Percentiles rank a stretch among this genome's conserved stretches.
phyloP scores from a whole-genome alignment of 164 flowering plant species.

The Malania oleifera region DNA sequence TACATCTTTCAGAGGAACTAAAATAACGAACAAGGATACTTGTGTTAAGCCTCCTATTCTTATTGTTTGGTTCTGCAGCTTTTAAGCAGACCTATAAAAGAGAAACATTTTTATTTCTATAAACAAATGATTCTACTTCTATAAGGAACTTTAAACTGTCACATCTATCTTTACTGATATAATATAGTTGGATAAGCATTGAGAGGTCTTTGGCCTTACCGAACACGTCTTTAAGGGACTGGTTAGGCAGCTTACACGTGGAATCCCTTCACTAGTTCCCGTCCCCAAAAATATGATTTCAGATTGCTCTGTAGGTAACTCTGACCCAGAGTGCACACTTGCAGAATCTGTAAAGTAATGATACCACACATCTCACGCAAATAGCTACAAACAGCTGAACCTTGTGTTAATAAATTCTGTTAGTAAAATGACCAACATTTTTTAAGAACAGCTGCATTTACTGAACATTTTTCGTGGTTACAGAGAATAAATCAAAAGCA shows the following conservation, averaged over 20 bases:
- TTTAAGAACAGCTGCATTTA: no score
- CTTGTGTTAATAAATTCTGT: neutral
- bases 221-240: constrained; percentile 67
- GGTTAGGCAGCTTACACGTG: constrained; percentile 98
- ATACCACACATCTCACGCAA: constrained; percentile 7
- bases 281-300: constrained; percentile 91
- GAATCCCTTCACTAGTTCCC: constrained; percentile 99
- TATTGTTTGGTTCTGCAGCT: constrained; percentile 71
- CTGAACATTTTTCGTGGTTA: no score
- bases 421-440: neutral
- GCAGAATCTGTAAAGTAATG: constrained; percentile 33
- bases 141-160: neutral
- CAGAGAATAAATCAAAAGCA: no score
- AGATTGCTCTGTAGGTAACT: constrained; percentile 34
- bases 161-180: neutral
- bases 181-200: neutral
- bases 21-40: constrained; percentile 70
- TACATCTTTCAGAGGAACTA: constrained; percentile 38
- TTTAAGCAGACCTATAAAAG: constrained; percentile 71
- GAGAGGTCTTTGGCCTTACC: constrained; percentile 32
- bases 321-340: constrained; percentile 18
- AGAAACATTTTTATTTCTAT: neutral
- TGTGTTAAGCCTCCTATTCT: constrained; percentile 86
- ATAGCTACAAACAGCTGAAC: neutral
- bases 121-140: neutral